Evolutionary conservation across 2,329 filamentous ascomycete species (phyloP), one percentile per base, ranked within the genome.

Genomic region (Hortaea sp.): DNA sequence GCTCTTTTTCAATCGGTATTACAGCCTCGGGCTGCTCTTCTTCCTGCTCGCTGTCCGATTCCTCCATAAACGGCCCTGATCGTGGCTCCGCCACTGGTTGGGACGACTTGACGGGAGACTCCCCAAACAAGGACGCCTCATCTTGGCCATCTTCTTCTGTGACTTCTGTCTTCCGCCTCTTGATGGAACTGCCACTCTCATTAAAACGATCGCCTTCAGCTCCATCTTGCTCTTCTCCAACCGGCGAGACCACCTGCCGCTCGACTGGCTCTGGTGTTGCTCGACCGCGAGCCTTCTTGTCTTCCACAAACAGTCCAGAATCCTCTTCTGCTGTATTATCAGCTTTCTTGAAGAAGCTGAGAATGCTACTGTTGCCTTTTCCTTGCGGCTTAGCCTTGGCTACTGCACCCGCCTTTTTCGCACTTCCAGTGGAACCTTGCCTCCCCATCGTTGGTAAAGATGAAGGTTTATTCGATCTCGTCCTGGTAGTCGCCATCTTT

Each of bases 41-140:
- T 10, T 59, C 59, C 5, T 75, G 69, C 44, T 82, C 78, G 37
- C 72, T 78, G 45, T 81, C 78, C 1, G 84, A 87, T 50, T 88
- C 83, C 47, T 84, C 77, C 37, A 88, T 60, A 55, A 89, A 89
- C 0, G 83, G 83, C 0, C 78, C 80, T 47, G 64, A 71, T 48
- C 62, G 39, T 11, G 29, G n/a, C 12, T 37, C 13, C 3, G 29
- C 10, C 13, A 30, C 9, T n/a, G 11, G 28, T 6, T 41, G 11
- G 20, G 10, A 29, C 7, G 30, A 7, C 10, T 39, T 43, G 34
- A 39, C 13, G 12, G 41, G 40, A 29, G 41, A 39, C 34, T 30
- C 34, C 1, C 13, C 29, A 7, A 35, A 42, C 10, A 56, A 49
- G 48, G 72, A 69, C 53, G 74, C 70, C 44, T 63, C 70, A 11